Percentiles rank a stretch among this genome's conserved stretches.
These are phyloP conservation scores for Biscogniauxia sp. DNA, from an alignment of 2,329 filamentous ascomycete genomes.

Conservation along the genomic window DNA sequence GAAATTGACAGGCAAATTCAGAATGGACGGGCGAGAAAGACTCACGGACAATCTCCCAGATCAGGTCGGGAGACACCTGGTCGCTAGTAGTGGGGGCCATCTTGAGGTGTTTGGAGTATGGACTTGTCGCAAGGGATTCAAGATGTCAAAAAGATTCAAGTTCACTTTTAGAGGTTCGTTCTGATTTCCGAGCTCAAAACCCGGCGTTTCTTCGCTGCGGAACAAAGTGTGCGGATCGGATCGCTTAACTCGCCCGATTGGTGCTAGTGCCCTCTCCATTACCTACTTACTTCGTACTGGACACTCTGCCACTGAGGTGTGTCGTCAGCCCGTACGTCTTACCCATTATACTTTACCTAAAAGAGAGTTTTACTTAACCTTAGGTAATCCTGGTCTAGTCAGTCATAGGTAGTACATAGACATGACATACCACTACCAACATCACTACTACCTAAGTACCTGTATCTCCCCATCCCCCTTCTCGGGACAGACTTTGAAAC, in stretches of 20 bases:
- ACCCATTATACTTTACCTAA: neutral
- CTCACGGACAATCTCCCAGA: slow-evolving; percentile 96
- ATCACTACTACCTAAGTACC: no score
- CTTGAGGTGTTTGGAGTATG: slow-evolving; percentile 41
- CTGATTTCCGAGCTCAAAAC: slow-evolving; percentile 26
- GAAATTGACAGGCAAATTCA: neutral
- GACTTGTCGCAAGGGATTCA: slow-evolving; percentile 5
- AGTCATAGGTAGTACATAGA: neutral
- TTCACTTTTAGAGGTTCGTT: slow-evolving; percentile 14
- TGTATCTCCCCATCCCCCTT: slow-evolving; percentile 1
- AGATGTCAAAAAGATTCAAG: slow-evolving; percentile 7
- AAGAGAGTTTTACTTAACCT: no score
- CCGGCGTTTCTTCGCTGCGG: slow-evolving; percentile 6
- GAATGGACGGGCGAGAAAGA: slow-evolving; percentile 31
- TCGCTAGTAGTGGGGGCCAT: slow-evolving; percentile 54
- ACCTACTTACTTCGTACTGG: no score
- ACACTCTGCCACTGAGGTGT: no score
- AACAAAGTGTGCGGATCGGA: slow-evolving; percentile 29
- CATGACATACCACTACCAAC: no score
- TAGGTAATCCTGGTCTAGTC: neutral
- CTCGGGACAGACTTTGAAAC: neutral
- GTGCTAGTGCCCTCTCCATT: slow-evolving; percentile 16
- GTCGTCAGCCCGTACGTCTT: slow-evolving; percentile 1
- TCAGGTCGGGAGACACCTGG: slow-evolving; percentile 83
- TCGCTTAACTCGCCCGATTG: slow-evolving; percentile 32